Conservation (phyloP, 768 basidiomycete species). For the Daedaleopsis sinensis region DNA sequence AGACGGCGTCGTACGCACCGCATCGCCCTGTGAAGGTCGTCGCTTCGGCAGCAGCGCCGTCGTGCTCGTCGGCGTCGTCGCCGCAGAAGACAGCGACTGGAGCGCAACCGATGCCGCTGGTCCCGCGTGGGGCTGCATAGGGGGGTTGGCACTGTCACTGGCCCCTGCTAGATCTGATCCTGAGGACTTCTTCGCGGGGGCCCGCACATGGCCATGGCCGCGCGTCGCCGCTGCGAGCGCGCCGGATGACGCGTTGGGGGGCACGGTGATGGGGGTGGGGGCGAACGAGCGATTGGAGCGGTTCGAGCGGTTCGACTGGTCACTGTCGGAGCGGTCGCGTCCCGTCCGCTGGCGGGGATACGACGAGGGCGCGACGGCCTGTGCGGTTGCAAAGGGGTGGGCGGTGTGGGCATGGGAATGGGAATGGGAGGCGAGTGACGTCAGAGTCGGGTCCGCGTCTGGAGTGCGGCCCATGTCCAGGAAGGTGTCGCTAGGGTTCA, state of each 20-base stretch:
- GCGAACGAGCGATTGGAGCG: not conserved
- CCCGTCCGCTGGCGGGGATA: constrained; percentile 3
- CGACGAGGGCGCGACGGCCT: not conserved
- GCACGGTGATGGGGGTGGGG: not conserved
- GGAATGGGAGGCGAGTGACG: not conserved
- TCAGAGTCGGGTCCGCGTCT: constrained; percentile 1
- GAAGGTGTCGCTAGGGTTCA: constrained; percentile 2
- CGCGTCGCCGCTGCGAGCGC: not conserved
- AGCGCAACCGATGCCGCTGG: not conserved
- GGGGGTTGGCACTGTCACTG: not conserved
- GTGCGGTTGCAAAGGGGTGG: constrained; percentile 20
- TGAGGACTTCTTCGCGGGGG: not conserved
- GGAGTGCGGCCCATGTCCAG: constrained; percentile 6
- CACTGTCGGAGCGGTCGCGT: not conserved
- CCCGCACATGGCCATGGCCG: not conserved
- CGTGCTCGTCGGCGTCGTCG: constrained; percentile 8
- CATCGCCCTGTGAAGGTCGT: not conserved
- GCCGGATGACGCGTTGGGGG: not conserved
- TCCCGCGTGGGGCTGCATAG: not conserved
- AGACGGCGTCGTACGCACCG: not conserved
- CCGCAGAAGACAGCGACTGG: not conserved
- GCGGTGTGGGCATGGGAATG: constrained; percentile 2
- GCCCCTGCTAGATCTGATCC: not conserved
- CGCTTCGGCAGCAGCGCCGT: constrained; percentile 5
- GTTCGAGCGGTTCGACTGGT: not conserved